Percentiles rank a stretch among this genome's conserved stretches.
Conservation (phyloP, 2,329 filamentous ascomycete species). For the Xylaria multiplex region DNA sequence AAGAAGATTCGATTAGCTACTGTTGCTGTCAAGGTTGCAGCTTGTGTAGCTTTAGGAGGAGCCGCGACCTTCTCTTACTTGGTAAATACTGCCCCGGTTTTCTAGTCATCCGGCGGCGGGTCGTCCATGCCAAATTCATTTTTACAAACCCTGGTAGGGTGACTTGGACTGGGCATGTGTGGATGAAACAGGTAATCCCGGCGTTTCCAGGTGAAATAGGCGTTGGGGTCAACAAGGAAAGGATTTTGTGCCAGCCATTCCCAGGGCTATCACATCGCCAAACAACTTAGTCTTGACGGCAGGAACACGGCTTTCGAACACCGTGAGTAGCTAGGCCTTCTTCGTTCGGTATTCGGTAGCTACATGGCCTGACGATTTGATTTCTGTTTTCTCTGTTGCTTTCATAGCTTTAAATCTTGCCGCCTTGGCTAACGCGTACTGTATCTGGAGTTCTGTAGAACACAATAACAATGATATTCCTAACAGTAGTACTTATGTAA, state of each 20-base stretch:
- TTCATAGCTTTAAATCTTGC: constrained; percentile 19
- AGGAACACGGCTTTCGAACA: not conserved
- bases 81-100: constrained; percentile 45
- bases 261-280: constrained; percentile 2
- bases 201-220: constrained; percentile 25
- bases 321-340: not conserved
- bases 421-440: not conserved
- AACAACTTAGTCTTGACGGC: not conserved
- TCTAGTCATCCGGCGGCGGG: constrained; percentile 21
- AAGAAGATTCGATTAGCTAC: constrained; percentile 47
- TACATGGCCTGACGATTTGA: constrained; percentile 19
- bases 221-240: constrained; percentile 17
- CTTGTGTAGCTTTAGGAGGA: constrained; percentile 47
- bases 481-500: not conserved
- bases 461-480: not conserved
- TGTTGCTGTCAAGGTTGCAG: constrained; percentile 42
- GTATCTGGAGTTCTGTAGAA: constrained; percentile 4
- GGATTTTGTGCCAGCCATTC: constrained; percentile 4
- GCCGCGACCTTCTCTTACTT: constrained; percentile 47
- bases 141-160: not conserved
- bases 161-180: not conserved
- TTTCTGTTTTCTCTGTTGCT: constrained; percentile 19
- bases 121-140: not conserved
- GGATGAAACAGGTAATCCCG: not conserved
- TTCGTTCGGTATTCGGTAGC: constrained; percentile 3